Base-by-base conservation (phyloP, 2,329 filamentous ascomycete genomes). In the Rutstroemia sp. region DNA sequence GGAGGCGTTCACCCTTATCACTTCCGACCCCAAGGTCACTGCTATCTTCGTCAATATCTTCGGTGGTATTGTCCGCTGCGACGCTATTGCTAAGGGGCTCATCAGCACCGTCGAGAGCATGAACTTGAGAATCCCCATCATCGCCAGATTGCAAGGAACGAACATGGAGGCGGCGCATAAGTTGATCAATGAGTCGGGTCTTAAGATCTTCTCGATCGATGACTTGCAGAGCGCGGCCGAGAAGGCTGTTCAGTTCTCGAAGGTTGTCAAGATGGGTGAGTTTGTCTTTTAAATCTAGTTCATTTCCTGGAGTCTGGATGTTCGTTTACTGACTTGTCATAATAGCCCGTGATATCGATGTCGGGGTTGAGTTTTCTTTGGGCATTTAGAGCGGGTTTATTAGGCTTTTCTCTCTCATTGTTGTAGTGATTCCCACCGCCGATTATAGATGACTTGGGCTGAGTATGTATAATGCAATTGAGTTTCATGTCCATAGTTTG, bases 1-100 rank as follows among this genome's bases (percentile, higher is more conserved):
- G 79, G 88, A 94, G 76, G 94, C 94, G 65, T 99, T 99, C 72
- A 92, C 96, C 75, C 88, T 99, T 69, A 99, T 99, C 79, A 99
- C 94, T 68, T 94, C 87, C 76, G 94, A 99, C 75, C 85, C 91
- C 71, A 97, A 97, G 82, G 94, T 99, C 64, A 92, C 92, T 51
- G 94, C 94, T 69, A 94, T 99, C 78, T 99, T 99, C 68, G 94
- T 99, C 79, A 99, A 99, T 84, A 99, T 99, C 75, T 99, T 99
- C 72, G 94, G 94, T 72, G 94, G 94, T 77, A 99, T 99, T 68
- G 94, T 99, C 67, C 86, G 94, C 69, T 99, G 94, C 73, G 94
- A 99, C 73, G 91, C 89, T 70, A 99, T 99, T 72, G 94, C 94
- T 65, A 88, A 92, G 75, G 94, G 94, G 70, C 81, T 99, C 67